phyloP scores from a whole-genome alignment of 2,329 filamentous ascomycete species.

The Pyrenophora seminiperda region DNA sequence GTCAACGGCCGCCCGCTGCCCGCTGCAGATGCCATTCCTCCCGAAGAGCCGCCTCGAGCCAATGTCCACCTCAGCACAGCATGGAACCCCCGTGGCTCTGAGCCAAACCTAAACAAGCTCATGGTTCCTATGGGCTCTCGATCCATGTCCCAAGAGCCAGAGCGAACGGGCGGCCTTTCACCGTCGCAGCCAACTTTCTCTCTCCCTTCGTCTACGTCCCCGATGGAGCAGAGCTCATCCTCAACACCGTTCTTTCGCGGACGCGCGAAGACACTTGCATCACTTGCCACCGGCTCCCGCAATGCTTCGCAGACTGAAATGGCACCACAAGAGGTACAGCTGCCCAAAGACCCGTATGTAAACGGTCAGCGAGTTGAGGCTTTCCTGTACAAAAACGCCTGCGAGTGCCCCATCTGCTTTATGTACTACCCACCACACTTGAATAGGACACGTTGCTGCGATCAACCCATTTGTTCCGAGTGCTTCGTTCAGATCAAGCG shows the following conservation, averaged over 20 bases:
- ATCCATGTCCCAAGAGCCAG: slow-evolving; percentile 79
- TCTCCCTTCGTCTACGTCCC: slow-evolving; percentile 62
- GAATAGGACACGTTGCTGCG: slow-evolving; percentile 92
- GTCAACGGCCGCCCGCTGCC: slow-evolving; percentile 84
- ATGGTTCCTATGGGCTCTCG: slow-evolving; percentile 79
- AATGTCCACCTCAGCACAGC: slow-evolving; percentile 40
- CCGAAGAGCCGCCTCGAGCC: slow-evolving; percentile 64
- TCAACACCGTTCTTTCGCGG: slow-evolving; percentile 71
- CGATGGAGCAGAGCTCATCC: slow-evolving; percentile 50
- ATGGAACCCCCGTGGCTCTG: slow-evolving; percentile 56
- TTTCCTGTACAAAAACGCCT: slow-evolving; percentile 87
- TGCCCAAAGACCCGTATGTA: slow-evolving; percentile 83
- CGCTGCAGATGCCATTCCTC: slow-evolving; percentile 78
- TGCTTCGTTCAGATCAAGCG: slow-evolving; percentile 99
- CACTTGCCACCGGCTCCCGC: slow-evolving; percentile 75
- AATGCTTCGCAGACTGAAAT: slow-evolving; percentile 75
- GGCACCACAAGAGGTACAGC: slow-evolving; percentile 74
- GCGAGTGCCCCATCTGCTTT: slow-evolving; percentile 95
- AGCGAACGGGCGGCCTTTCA: slow-evolving; percentile 64
- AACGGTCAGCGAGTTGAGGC: slow-evolving; percentile 95
- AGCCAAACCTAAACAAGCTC: slow-evolving; percentile 69
- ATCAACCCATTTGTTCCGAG: slow-evolving; percentile 95
- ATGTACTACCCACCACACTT: slow-evolving; percentile 93
- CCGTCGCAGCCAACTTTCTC: slow-evolving; percentile 67
- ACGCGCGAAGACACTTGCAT: slow-evolving; percentile 86